Percentiles rank a stretch among this genome's conserved stretches.
Conservation (phyloP, 225 moss, liverwort and hornwort species). For the Climacium dendroides region DNA sequence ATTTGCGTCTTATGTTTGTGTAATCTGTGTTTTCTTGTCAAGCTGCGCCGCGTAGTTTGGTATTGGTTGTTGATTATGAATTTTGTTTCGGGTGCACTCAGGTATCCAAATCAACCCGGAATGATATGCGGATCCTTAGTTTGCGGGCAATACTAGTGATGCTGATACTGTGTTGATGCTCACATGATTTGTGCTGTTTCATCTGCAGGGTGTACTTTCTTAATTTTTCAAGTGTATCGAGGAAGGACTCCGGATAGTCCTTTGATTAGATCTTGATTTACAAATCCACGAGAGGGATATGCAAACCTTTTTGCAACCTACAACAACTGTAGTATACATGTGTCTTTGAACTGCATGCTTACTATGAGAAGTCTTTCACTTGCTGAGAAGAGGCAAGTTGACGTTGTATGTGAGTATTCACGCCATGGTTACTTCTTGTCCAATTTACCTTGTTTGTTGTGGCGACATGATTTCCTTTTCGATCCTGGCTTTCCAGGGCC, state of each 20-base stretch:
- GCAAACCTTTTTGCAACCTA: not conserved
- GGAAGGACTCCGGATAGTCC: not conserved
- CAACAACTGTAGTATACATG: not conserved
- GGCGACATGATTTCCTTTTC: fast-evolving
- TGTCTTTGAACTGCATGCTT: not conserved
- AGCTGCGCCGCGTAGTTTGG: not conserved
- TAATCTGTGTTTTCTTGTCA: too few species aligned
- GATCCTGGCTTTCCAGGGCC: fast-evolving
- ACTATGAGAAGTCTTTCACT: too few species aligned
- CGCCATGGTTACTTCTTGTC: fast-evolving
- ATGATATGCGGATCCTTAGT: not conserved
- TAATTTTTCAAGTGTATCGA: not conserved
- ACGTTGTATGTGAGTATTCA: too few species aligned
- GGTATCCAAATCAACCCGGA: not conserved
- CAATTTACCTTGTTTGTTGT: too few species aligned
- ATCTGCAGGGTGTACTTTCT: not conserved
- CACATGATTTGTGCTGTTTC: not conserved
- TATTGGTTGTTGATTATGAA: not conserved
- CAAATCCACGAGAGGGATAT: not conserved
- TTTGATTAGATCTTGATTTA: not conserved
- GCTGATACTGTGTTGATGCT: not conserved
- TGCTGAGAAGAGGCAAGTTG: too few species aligned
- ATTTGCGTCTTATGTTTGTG: too few species aligned
- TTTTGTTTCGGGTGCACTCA: not conserved
- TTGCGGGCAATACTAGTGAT: not conserved